Base-by-base conservation (phyloP, 768 basidiomycete genomes). In the Kwoniella heveanensis region DNA sequence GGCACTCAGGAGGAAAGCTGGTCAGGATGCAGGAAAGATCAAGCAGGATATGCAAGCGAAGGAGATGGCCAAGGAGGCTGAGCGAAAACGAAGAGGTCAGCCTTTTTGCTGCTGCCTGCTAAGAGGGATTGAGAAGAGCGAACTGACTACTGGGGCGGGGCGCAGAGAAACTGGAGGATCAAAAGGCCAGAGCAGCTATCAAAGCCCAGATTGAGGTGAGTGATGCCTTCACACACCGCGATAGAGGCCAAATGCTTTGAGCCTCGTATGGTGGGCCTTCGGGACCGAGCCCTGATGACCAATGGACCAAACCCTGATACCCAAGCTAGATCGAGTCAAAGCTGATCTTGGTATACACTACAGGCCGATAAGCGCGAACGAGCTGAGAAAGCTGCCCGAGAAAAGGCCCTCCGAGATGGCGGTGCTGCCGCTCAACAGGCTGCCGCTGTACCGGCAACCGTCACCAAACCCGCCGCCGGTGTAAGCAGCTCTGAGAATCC, bases 381-480 rank as follows among this genome's bases (percentile, higher is more conserved):
- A 21, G 91, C 91, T 0, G 92, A 90, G 76, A 93, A 90, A 73
- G 84, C 88, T 1, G 93, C 93, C 0, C 83, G 88, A 51, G 95
- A 97, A 81, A 97, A 97, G 78, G 94, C 93, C 0, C 77, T 94
- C 7, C 85, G 94, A 30, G 92, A 95, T 36, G 94, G 94, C 0
- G 82, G 82, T 57, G 75, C 82, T n/a, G 73, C 83, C 21, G 71
- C 83, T 24, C 81, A 83, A 0, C 52, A 76, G 0, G 66, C 82
- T 4, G 70, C 81, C 8, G 68, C 83, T 2, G 77, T 83, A 8
- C 77, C 81, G 0, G 79, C 83, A 1, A 80, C 83, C 3, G 80
- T 83, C 1, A 73, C 82, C 21, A 79, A 80, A 22, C 65, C 70
- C 0, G 81, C 87, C 6, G 62, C 68, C 1, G 57, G 71, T 0